Evolutionary conservation across 345 rosid genomes (phyloP).

Genomic region (Citrus sp.): DNA sequence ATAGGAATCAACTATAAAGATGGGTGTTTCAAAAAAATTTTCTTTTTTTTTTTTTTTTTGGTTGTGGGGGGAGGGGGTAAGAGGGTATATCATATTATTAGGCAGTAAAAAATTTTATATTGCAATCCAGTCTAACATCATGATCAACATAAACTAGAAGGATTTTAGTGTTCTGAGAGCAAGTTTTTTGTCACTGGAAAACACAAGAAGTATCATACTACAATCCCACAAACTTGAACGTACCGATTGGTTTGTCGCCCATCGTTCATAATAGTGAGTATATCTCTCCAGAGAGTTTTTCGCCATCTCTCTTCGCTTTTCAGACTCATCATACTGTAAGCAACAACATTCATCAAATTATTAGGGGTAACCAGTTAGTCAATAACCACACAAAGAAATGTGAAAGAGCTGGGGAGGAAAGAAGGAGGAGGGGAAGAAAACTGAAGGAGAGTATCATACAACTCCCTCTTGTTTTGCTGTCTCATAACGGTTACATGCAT

Average conservation of each 20-base stretch:
- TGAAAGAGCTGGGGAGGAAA: background rate
- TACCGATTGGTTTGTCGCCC: slow-evolving; percentile 91
- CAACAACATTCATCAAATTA: background rate
- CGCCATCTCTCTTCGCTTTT: slow-evolving; percentile 89
- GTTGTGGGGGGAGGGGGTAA: too few species aligned
- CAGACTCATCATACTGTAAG: slow-evolving; percentile 68
- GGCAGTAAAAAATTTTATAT: background rate
- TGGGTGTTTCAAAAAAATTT: too few species aligned
- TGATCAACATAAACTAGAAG: background rate
- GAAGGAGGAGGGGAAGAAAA: background rate
- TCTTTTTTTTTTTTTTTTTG: too few species aligned
- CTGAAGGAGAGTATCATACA: slow-evolving; percentile 33
- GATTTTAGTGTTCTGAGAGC: background rate
- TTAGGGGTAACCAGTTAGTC: background rate
- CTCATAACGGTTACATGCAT: slow-evolving; percentile 77
- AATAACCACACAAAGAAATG: background rate
- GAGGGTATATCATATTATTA: background rate
- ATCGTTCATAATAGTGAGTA: slow-evolving; percentile 86
- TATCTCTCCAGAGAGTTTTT: slow-evolving; percentile 83
- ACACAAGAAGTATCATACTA: background rate
- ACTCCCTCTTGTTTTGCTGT: slow-evolving; percentile 88
- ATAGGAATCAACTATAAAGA: background rate
- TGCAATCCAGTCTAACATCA: background rate
- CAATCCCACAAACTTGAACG: slow-evolving; percentile 14
- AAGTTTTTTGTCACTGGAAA: background rate